Percentiles rank a stretch among this genome's conserved stretches.
phyloP scores from a whole-genome alignment of 2,329 filamentous ascomycete species.

The Acarospora socialis region DNA sequence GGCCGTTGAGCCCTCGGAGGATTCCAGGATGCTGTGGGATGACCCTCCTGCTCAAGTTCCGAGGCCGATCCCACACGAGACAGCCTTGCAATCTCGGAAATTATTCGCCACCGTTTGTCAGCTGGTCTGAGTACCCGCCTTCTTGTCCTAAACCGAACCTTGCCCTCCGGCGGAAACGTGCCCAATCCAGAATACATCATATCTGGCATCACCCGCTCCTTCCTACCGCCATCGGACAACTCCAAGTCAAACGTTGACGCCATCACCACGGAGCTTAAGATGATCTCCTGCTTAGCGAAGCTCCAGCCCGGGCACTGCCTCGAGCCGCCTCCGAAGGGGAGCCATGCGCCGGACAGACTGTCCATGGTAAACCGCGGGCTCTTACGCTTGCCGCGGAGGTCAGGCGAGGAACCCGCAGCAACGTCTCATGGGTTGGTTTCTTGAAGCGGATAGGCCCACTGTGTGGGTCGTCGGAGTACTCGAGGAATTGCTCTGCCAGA shows the following conservation, averaged over 20 bases:
- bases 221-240: constrained; percentile 12
- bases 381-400: background rate
- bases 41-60: too few species aligned
- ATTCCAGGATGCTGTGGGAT: too few species aligned
- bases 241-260: constrained; percentile 22
- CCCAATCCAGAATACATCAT: constrained; percentile 1
- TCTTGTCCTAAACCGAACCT: constrained; percentile 2
- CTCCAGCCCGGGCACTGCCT: constrained; percentile 26
- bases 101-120: too few species aligned
- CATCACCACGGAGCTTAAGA: constrained; percentile 22
- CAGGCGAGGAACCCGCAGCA: background rate
- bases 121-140: too few species aligned
- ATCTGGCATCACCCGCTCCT: background rate
- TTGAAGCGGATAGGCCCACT: constrained; percentile 9
- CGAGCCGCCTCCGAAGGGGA: constrained; percentile 23
- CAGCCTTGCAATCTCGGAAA: too few species aligned
- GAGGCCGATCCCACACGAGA: too few species aligned
- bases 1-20: too few species aligned
- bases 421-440: background rate
- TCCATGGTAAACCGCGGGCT: constrained; percentile 6
- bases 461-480: constrained; percentile 6
- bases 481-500: constrained; percentile 14
- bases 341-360: constrained; percentile 13
- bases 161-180: background rate
- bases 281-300: constrained; percentile 29